Percentiles rank a stretch among this genome's conserved stretches.
Evolutionary conservation across 257 asterid genomes (phyloP).

Genomic region (Rhazya stricta): DNA sequence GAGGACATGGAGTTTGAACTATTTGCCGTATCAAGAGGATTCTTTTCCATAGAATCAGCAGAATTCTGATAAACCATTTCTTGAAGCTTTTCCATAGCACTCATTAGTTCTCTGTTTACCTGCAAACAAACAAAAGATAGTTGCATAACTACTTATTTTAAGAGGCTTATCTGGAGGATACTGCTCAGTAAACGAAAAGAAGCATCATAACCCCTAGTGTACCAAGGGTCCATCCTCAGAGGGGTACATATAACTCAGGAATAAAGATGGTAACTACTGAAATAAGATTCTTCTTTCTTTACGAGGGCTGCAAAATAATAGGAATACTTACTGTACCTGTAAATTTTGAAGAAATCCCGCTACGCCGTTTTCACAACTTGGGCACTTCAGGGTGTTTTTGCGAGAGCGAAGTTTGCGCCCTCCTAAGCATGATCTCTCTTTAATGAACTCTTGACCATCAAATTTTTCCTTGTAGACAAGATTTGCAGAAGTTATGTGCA

Average conservation of each 20-base stretch:
- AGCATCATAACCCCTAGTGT: neutral
- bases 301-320: neutral
- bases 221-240: neutral
- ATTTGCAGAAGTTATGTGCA: conserved; percentile 78
- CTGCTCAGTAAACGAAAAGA: neutral
- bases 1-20: conserved; percentile 9
- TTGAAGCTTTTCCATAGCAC: conserved; percentile 54
- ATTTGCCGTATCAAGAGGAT: conserved; percentile 9
- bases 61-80: conserved; percentile 27
- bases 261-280: neutral
- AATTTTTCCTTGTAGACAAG: conserved; percentile 63
- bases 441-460: conserved; percentile 56
- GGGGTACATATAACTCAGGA: neutral
- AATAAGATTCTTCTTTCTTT: neutral
- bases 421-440: conserved; percentile 56
- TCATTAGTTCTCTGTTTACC: conserved; percentile 72
- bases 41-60: conserved; percentile 13
- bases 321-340: conserved; percentile 34
- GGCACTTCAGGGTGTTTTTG: conserved; percentile 65
- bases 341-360: conserved; percentile 70
- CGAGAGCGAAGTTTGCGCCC: conserved; percentile 72
- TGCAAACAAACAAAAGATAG: conserved; percentile 14
- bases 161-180: neutral
- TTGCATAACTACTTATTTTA: neutral
- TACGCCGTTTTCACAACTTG: conserved; percentile 60